Evolutionary conservation across 441 rosid genomes (phyloP), one percentile per base, ranked within the genome.

Genomic region (Pelargonium exstipulatum): DNA sequence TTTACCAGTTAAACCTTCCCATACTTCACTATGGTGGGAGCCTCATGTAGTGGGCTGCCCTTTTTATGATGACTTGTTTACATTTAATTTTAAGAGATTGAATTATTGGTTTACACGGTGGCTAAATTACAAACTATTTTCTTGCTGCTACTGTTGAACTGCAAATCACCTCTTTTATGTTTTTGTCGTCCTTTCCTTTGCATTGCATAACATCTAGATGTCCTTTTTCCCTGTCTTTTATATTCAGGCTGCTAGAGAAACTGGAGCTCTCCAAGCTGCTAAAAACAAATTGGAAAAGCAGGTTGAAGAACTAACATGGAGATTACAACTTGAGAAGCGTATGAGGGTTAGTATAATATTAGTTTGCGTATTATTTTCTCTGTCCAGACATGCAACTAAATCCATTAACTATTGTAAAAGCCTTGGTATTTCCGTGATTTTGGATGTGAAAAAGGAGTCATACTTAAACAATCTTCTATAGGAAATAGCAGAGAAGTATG

Each of bases 251-350:
- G 96, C 99, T 65, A 88, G 82, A 80, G 95, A 95, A 81, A 85
- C 97, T 81, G 96, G 95, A 77, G 97, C 91, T 68, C 97, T 92
- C 63, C 96, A 92, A 84, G 98, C 83, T 75, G 98, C 99, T 73
- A 92, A 90, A 80, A 81, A 66, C 78, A 88, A 83, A 83, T 79
- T 95, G 74, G 99, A 92, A 84, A 84, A 90, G 81, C 81, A 95
- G 85, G 97, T 95, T 73, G 89, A 95, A 83, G 97, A 95, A 76
- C 87, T 95, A 62, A 87, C 91, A 37, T 84, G 86, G 88, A 82
- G 78, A 48, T 71, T 92, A 73, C 85, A 92, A 80, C 82, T 83
- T 72, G 99, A 95, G 86, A 92, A 88, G 77, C 85, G 83, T 76
- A 88, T 83, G 87, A 87, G 91, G 83, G 99, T 88, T 4, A 62